These are phyloP conservation scores for Leishmania major DNA, from an alignment of 208 protist species.

Conservation along the genomic window DNA sequence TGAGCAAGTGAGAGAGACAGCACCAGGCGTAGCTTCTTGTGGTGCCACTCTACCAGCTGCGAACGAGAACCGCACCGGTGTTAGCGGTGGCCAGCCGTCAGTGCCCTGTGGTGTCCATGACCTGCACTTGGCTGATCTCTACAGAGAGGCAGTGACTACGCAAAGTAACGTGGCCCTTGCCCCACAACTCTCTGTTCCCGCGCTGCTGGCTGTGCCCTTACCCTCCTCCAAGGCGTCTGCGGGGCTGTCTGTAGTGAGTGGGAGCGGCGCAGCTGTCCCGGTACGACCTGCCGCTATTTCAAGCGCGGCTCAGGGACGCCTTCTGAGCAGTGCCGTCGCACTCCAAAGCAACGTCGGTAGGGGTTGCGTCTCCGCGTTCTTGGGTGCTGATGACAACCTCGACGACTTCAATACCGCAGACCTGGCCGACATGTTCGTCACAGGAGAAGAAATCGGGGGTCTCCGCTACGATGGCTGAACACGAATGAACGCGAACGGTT, in stretches of 20 bases:
- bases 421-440: conserved; percentile 56
- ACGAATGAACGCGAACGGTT: not conserved
- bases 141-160: not conserved
- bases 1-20: not conserved
- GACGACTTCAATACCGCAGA: conserved; percentile 32
- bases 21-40: not conserved
- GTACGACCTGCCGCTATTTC: not conserved
- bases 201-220: not conserved
- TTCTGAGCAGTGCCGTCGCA: not conserved
- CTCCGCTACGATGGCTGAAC: conserved; percentile 42
- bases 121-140: conserved; percentile 10
- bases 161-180: not conserved
- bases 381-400: conserved; percentile 29
- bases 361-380: not conserved
- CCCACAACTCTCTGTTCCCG: not conserved
- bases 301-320: not conserved
- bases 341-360: not conserved
- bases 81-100: not conserved
- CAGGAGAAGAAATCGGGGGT: conserved; percentile 63
- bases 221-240: not conserved
- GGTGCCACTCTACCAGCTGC: not conserved
- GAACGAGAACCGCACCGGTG: not conserved
- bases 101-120: conserved; percentile 1
- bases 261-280: conserved; percentile 4
- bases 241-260: conserved; percentile 10